Evolutionary conservation across 2,329 filamentous ascomycete species (phyloP).

Genomic region (Chaetomium olivaceum): DNA sequence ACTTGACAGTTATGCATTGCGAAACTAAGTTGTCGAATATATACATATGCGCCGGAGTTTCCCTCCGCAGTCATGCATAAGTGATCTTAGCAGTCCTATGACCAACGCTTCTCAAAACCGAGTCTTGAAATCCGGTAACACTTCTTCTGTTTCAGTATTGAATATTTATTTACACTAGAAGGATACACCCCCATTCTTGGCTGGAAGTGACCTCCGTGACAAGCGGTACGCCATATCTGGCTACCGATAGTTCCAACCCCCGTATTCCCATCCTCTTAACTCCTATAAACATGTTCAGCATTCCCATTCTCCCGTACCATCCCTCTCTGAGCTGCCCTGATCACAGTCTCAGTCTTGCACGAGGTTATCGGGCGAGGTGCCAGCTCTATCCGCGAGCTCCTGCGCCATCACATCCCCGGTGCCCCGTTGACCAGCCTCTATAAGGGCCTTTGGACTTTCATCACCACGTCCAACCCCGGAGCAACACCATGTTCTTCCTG

Average conservation of each 20-base stretch:
- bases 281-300: neutral
- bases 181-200: neutral
- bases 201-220: neutral
- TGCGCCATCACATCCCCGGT: neutral
- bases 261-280: neutral
- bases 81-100: neutral
- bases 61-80: neutral
- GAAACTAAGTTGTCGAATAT: neutral
- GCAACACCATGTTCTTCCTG: neutral
- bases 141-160: neutral
- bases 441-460: neutral
- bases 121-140: neutral
- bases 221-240: neutral
- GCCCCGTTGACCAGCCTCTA: neutral
- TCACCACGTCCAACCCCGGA: neutral
- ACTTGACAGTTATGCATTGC: neutral
- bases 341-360: neutral
- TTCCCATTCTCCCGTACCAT: neutral
- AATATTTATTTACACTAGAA: constrained; percentile 22
- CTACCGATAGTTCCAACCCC: constrained; percentile 5
- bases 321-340: neutral
- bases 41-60: neutral
- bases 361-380: neutral
- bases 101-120: neutral
- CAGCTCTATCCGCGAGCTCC: neutral